Evolutionary conservation across 306 rosid species (phyloP).

Genomic region (Begonia loranthoides): DNA sequence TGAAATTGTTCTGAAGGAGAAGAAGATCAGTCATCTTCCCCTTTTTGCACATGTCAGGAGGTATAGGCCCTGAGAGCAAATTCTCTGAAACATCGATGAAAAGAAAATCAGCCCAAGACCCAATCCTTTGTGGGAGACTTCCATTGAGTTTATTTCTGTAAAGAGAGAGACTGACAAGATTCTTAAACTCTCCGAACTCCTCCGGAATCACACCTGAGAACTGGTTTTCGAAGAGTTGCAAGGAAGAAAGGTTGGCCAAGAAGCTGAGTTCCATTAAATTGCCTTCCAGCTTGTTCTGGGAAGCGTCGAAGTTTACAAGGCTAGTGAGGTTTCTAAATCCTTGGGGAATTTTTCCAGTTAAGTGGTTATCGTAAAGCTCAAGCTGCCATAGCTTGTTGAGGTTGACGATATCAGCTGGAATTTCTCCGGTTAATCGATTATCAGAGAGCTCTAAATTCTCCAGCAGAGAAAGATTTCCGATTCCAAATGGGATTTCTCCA

Average conservation of each 20-base stretch:
- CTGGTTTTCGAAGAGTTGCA: constrained; percentile 48
- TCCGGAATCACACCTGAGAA: constrained; percentile 51
- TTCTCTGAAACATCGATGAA: constrained; percentile 80
- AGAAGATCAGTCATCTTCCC: constrained; percentile 23
- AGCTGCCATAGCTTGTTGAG: constrained; percentile 45
- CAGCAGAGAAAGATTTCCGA: constrained; percentile 62
- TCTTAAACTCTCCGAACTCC: constrained; percentile 51
- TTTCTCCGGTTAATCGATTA: constrained; percentile 41
- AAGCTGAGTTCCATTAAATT: constrained; percentile 46
- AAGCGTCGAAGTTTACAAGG: constrained; percentile 45
- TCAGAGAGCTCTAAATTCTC: constrained; percentile 54
- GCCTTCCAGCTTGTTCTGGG: constrained; percentile 47
- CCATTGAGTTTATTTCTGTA: constrained; percentile 54
- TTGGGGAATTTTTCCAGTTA: constrained; percentile 47
- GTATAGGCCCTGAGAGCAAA: constrained; percentile 53
- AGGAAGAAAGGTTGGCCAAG: constrained; percentile 29
- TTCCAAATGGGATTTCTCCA: constrained; percentile 45
- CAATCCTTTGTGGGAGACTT: constrained; percentile 59
- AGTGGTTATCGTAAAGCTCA: constrained; percentile 44
- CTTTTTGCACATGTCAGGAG: constrained; percentile 67
- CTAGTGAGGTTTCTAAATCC: constrained; percentile 61
- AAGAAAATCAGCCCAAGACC: constrained; percentile 32
- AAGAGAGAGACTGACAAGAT: constrained; percentile 36
- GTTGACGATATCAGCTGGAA: constrained; percentile 46
- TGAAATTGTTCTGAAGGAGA: constrained; percentile 52